Evolutionary conservation across 2,329 filamentous ascomycete genomes (phyloP).

Genomic region (Verticillium isaacii): DNA sequence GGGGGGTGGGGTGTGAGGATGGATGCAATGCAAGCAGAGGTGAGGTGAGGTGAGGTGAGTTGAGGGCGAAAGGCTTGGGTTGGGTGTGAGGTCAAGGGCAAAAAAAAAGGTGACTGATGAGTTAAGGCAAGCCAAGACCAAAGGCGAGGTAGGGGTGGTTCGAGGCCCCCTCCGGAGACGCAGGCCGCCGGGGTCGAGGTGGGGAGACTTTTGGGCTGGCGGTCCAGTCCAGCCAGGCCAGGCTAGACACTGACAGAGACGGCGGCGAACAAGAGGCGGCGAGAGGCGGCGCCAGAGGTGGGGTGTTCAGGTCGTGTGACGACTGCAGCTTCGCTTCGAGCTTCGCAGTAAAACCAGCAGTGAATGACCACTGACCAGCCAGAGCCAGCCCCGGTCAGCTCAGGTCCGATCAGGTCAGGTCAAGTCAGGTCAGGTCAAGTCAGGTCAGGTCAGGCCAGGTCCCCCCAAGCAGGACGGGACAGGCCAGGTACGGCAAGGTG

Average conservation of each 20-base stretch:
- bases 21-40: not conserved
- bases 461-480: not conserved
- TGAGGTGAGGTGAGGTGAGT: not conserved
- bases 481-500: not conserved
- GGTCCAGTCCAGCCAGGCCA: not conserved
- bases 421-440: too few relatives aligned
- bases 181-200: not conserved
- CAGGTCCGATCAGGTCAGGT: not conserved
- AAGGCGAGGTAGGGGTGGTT: not conserved
- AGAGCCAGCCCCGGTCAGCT: too few relatives aligned
- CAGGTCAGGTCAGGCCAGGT: not conserved
- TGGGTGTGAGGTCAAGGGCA: not conserved
- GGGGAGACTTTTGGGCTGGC: not conserved
- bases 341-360: not conserved
- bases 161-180: not conserved
- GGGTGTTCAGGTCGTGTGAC: conserved; percentile 1
- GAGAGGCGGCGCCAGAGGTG: not conserved
- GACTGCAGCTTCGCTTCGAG: not conserved
- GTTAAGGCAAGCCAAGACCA: not conserved
- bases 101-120: not conserved
- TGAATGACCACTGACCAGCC: not conserved
- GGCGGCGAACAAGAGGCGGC: not conserved
- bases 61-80: not conserved
- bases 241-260: not conserved
- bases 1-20: too few relatives aligned